Conservation (phyloP, 1,284 basidiomycete species). For the Peniophora sp. region DNA sequence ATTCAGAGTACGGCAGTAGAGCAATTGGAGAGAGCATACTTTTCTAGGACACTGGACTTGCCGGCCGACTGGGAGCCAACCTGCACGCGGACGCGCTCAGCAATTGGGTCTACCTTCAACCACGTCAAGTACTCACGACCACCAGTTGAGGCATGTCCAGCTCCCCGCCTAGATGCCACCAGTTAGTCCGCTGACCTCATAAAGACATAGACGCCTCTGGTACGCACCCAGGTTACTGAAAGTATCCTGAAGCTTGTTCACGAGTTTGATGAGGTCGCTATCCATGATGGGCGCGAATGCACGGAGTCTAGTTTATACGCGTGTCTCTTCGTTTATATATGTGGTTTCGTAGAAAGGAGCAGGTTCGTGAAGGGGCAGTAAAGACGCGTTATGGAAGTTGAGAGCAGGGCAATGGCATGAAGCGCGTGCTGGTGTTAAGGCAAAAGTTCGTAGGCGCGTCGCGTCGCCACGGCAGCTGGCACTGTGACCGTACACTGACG, state of each 20-base stretch:
- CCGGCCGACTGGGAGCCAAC: slow-evolving; percentile 83
- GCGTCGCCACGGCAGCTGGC: neutral
- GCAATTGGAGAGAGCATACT: slow-evolving; percentile 40
- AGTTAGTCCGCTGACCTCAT: neutral
- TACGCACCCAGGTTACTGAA: slow-evolving; percentile 72
- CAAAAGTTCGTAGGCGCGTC: neutral
- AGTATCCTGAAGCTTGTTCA: slow-evolving; percentile 92
- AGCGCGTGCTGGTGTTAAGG: neutral
- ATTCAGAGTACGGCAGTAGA: neutral
- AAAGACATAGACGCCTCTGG: neutral
- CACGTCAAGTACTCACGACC: slow-evolving; percentile 40
- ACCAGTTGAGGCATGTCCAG: slow-evolving; percentile 82
- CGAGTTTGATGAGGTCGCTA: slow-evolving; percentile 89
- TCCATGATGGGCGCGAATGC: slow-evolving; percentile 54
- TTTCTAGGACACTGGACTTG: slow-evolving; percentile 83
- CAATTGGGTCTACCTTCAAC: neutral
- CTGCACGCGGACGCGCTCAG: slow-evolving; percentile 27
- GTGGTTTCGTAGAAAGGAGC: too few relatives aligned
- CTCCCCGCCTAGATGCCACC: slow-evolving; percentile 54
- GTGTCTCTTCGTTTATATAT: neutral
- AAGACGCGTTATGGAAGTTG: neutral
- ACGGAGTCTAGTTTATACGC: neutral
- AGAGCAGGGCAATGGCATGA: neutral
- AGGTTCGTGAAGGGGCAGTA: neutral
- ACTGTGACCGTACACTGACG: too few relatives aligned